Evolutionary conservation across 202 grass and related monocot genomes (phyloP), one percentile per base, ranked within the genome.

Genomic region (Sporobolus alterniflorus): DNA sequence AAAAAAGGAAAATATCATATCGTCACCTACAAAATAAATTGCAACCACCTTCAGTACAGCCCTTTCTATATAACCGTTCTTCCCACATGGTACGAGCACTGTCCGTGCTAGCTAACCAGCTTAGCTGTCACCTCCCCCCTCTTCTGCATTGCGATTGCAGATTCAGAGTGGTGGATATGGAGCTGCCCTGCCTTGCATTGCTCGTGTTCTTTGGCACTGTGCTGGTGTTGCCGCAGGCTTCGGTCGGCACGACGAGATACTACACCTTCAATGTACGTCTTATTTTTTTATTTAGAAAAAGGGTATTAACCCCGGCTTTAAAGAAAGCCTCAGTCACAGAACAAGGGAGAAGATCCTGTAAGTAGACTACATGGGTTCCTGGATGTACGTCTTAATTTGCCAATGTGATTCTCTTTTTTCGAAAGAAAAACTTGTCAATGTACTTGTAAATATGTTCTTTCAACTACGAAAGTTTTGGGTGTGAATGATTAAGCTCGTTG

Each of bases 251-350:
- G 10, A 94, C 89, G 16, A 94, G 92, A 91, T 66, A 89, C 81
- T 94, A 94, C 89, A 92, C 85, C 26, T 94, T 92, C 88, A 91
- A 88, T 72, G 92, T 87, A 66, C 50, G 75, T 84, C 36, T 39
- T n/a, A n/a, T n/a, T n/a, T n/a, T n/a, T n/a, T n/a, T n/a, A n/a
- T n/a, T n/a, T n/a, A n/a, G n/a, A n/a, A n/a, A n/a, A n/a, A n/a
- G n/a, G n/a, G n/a, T n/a, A n/a, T n/a, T n/a, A n/a, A n/a, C n/a
- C n/a, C n/a, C n/a, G n/a, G n/a, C n/a, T n/a, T n/a, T n/a, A n/a
- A n/a, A n/a, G n/a, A n/a, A n/a, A n/a, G n/a, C n/a, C n/a, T n/a
- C n/a, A n/a, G n/a, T n/a, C n/a, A n/a, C n/a, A n/a, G n/a, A n/a
- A n/a, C n/a, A n/a, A n/a, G n/a, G n/a, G n/a, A n/a, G n/a, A n/a